phyloP scores from a whole-genome alignment of 1,139 yeast species.

The Yamadazyma sp. region DNA sequence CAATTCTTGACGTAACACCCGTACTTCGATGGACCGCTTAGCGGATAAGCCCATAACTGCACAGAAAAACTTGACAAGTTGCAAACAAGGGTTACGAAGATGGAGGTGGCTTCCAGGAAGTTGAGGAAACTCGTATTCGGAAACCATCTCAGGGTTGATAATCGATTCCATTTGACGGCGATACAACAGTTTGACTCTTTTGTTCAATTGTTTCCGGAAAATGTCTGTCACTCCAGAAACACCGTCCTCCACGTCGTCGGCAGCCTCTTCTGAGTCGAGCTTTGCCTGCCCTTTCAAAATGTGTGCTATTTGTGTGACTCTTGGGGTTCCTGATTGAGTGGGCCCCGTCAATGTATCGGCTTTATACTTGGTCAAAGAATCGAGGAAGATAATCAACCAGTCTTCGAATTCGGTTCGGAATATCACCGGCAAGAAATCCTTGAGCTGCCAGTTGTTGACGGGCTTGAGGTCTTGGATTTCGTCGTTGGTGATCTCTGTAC shows the following conservation, averaged over 20 bases:
- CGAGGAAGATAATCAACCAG: conserved; percentile 80
- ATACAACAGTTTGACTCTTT: conserved; percentile 64
- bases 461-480: conserved; percentile 61
- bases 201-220: conserved; percentile 64
- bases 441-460: conserved; percentile 79
- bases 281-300: conserved; percentile 47
- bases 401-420: conserved; percentile 82
- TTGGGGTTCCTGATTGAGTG: conserved; percentile 48
- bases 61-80: conserved; percentile 72
- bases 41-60: conserved; percentile 71
- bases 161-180: conserved; percentile 73
- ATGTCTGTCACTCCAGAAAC: conserved; percentile 43
- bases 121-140: conserved; percentile 69
- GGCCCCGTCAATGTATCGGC: conserved; percentile 35
- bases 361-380: conserved; percentile 63
- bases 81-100: conserved; percentile 73
- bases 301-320: conserved; percentile 67
- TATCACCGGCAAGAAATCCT: conserved; percentile 69
- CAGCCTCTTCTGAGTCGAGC: conserved; percentile 31
- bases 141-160: conserved; percentile 61
- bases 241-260: conserved; percentile 30
- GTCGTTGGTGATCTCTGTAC: conserved; percentile 55
- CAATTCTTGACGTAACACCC: conserved; percentile 74
- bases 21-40: conserved; percentile 66
- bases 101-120: conserved; percentile 68